phyloP scores from a whole-genome alignment of 106 monocot species.

The Posidonia australis region DNA sequence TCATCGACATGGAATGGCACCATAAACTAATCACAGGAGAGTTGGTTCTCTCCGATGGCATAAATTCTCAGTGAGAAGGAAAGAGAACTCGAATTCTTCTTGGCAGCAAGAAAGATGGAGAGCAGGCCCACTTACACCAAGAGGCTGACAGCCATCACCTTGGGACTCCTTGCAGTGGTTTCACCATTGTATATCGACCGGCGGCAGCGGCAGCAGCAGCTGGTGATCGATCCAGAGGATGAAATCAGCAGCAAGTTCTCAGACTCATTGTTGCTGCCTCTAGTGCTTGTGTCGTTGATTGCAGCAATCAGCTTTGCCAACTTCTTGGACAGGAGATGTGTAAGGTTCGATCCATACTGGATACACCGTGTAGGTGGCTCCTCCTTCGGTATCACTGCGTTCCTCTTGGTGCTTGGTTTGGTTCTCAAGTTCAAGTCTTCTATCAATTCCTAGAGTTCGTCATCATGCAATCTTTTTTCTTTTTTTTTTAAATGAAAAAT shows the following conservation, averaged over 20 bases:
- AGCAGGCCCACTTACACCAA: conserved; percentile 26
- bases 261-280: conserved; percentile 18
- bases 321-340: conserved; percentile 39
- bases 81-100: no score
- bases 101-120: no score
- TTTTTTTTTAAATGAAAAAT: no score
- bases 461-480: no score
- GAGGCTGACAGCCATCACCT: conserved; percentile 38
- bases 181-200: conserved; percentile 76
- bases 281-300: conserved; percentile 40
- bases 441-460: no score
- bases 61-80: no score
- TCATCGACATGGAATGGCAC: no score
- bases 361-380: conserved; percentile 87
- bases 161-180: conserved; percentile 45
- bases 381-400: conserved; percentile 45
- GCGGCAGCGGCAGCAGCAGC: conserved; percentile 8
- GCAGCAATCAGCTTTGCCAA: conserved; percentile 36
- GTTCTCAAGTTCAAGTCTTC: conserved; percentile 60
- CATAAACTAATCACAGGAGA: no score
- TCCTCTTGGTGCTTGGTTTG: conserved; percentile 48
- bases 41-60: no score
- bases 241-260: conserved; percentile 1
- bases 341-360: conserved; percentile 80
- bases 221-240: conserved; percentile 15